phyloP scores from a whole-genome alignment of 345 rosid species.

The Carallia brachiata region DNA sequence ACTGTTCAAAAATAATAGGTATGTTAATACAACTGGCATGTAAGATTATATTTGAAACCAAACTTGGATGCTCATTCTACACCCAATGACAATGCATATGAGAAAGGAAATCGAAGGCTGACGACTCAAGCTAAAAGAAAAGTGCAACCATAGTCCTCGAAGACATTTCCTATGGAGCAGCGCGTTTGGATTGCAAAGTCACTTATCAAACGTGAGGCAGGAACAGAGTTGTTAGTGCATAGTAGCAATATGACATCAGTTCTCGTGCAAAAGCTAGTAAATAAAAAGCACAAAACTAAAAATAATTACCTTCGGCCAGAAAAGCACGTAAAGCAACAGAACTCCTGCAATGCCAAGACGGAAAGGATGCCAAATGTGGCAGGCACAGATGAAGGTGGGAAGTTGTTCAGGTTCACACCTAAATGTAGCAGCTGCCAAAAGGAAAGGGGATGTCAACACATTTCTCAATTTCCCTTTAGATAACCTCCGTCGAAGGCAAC shows the following conservation, averaged over 20 bases:
- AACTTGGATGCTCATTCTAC: no score
- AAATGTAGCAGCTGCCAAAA: constrained; percentile 52
- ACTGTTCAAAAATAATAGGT: constrained; percentile 34
- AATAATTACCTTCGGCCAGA: constrained; percentile 85
- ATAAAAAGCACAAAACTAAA: not conserved
- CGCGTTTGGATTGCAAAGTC: not conserved
- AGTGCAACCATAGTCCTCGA: no score
- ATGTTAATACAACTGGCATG: not conserved
- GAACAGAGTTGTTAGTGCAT: no score
- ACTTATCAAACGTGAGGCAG: not conserved
- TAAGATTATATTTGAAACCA: no score
- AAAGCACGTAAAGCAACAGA: constrained; percentile 71
- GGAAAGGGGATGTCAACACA: constrained; percentile 8
- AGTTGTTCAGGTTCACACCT: constrained; percentile 85
- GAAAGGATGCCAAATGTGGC: constrained; percentile 68
- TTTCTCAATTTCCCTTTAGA: not conserved
- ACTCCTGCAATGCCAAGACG: constrained; percentile 84
- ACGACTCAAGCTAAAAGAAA: no score
- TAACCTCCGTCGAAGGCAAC: constrained; percentile 71
- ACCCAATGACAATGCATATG: no score
- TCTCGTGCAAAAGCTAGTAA: not conserved
- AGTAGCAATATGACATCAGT: no score
- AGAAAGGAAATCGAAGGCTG: no score
- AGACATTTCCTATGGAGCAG: no score
- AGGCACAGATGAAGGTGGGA: constrained; percentile 63